A percentile compares a stretch with the other conserved stretches of the same genome.
Conservation (phyloP, 345 rosid species). For the Camelina sativa region DNA sequence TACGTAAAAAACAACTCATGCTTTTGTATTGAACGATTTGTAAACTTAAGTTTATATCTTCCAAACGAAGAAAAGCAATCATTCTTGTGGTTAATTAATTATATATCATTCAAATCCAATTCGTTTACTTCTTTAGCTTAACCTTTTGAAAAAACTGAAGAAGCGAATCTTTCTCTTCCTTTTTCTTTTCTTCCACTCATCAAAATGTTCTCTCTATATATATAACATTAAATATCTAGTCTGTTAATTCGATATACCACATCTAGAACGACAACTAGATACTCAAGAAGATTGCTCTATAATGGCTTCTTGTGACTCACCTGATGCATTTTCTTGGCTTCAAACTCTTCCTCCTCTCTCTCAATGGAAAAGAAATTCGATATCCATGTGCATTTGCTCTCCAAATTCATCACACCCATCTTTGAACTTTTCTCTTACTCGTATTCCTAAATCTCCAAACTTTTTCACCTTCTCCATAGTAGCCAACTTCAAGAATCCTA, state of each 20-base stretch:
- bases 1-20: neutral
- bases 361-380: constrained; percentile 62
- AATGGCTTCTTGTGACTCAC: constrained; percentile 66
- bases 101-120: too few species aligned
- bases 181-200: constrained; percentile 24
- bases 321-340: constrained; percentile 67
- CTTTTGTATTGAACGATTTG: constrained; percentile 28
- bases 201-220: constrained; percentile 20
- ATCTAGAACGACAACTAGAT: constrained; percentile 10
- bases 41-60: neutral
- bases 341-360: constrained; percentile 61
- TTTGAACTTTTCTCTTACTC: constrained; percentile 54
- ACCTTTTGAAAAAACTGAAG: constrained; percentile 14
- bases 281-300: constrained; percentile 14
- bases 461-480: constrained; percentile 56
- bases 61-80: neutral
- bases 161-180: constrained; percentile 24
- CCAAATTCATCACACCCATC: constrained; percentile 60
- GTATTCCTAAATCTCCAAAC: constrained; percentile 44
- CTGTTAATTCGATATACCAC: neutral
- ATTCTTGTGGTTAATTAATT: constrained; percentile 20
- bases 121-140: neutral
- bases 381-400: constrained; percentile 64
- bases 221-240: constrained; percentile 8
- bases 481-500: constrained; percentile 51